A percentile compares a stretch with the other conserved stretches of the same genome.
Conservation (phyloP, 257 asterid species). For the Scutellaria galericulata region DNA sequence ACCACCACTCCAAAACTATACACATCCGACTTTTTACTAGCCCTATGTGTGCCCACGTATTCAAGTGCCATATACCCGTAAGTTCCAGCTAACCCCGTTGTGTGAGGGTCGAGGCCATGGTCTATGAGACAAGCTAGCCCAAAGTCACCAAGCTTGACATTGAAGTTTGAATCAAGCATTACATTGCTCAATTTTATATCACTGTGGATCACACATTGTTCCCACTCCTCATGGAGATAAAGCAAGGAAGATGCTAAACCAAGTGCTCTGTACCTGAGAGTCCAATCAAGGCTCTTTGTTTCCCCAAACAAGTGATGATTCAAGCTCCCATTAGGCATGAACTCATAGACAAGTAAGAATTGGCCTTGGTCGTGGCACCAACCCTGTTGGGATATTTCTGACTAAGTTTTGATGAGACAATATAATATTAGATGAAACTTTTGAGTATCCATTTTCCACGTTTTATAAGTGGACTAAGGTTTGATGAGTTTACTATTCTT, state of each 20-base stretch:
- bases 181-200: conserved; percentile 45
- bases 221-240: conserved; percentile 46
- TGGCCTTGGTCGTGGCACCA: conserved; percentile 39
- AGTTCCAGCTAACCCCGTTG: conserved; percentile 41
- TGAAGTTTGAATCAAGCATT: conserved; percentile 44
- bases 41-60: conserved; percentile 31
- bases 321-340: conserved; percentile 44
- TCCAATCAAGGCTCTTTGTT: conserved; percentile 19
- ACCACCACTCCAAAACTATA: conserved; percentile 46
- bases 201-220: conserved; percentile 45
- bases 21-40: conserved; percentile 46
- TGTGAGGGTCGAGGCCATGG: conserved; percentile 34
- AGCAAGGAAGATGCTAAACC: conserved; percentile 44
- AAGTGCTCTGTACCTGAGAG: conserved; percentile 26
- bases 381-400: too few relatives aligned
- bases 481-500: too few relatives aligned
- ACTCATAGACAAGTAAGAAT: conserved; percentile 44
- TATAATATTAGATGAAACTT: too few relatives aligned
- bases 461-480: too few relatives aligned
- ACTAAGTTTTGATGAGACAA: too few relatives aligned
- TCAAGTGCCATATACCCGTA: conserved; percentile 46
- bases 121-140: conserved; percentile 40
- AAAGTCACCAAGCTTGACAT: conserved; percentile 45
- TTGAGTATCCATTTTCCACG: too few relatives aligned
- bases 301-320: conserved; percentile 38